These are phyloP conservation scores for Fusarium pininemorale DNA, from an alignment of 2,329 filamentous ascomycete genomes.

Conservation along the genomic window DNA sequence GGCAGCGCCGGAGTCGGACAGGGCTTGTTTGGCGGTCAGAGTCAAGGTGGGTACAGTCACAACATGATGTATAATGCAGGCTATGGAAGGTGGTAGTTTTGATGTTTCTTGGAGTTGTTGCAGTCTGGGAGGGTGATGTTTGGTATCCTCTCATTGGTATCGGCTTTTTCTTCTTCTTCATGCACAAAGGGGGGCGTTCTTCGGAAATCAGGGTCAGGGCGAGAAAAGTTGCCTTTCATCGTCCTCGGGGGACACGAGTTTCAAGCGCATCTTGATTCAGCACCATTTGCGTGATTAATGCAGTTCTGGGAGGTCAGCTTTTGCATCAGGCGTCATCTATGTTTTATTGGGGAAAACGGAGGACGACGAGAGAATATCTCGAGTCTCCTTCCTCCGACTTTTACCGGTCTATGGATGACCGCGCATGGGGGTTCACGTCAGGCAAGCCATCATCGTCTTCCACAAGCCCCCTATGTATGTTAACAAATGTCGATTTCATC, in stretches of 20 bases:
- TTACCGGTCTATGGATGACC: conserved; percentile 35
- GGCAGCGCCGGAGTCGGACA: conserved; percentile 86
- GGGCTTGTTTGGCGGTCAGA: conserved; percentile 87
- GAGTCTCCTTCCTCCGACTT: conserved; percentile 30
- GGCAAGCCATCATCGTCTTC: conserved; percentile 78
- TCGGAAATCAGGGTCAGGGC: conserved; percentile 39
- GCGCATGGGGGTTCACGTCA: conserved; percentile 51
- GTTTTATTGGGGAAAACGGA: conserved; percentile 40
- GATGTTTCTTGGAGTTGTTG: conserved; percentile 28
- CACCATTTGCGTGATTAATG: conserved; percentile 45
- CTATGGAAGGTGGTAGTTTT: conserved; percentile 72
- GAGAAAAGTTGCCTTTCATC: conserved; percentile 35
- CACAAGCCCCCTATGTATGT: conserved; percentile 71
- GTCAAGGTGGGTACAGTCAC: conserved; percentile 94
- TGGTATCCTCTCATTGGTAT: conserved; percentile 35
- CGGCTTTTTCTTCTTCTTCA: conserved; percentile 31
- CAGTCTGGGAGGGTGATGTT: conserved; percentile 33
- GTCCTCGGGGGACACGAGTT: conserved; percentile 43
- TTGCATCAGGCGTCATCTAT: conserved; percentile 47
- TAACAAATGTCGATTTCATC: conserved; percentile 58
- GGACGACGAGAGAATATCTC: conserved; percentile 32
- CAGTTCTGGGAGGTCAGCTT: conserved; percentile 43
- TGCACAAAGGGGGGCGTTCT: conserved; percentile 43
- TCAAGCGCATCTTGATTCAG: conserved; percentile 46
- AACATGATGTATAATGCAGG: conserved; percentile 83